phyloP scores from a whole-genome alignment of 208 protist genomes.

The Leishmania tropica region DNA sequence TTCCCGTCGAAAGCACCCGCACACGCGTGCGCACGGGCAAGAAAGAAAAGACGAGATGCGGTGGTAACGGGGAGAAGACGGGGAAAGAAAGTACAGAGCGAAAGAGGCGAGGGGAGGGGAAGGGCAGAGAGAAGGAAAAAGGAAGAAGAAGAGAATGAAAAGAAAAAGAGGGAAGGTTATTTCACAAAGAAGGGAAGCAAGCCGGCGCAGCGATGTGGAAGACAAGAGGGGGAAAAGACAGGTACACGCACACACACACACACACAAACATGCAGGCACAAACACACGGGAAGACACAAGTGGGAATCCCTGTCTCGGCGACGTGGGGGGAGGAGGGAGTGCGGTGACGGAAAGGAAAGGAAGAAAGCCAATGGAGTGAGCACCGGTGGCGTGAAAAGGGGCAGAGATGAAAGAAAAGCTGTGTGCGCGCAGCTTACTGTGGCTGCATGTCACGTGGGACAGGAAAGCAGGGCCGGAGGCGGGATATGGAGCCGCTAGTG shows the following conservation, averaged over 20 bases:
- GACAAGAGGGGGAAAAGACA: not conserved
- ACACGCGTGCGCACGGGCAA: no score
- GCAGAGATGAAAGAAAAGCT: constrained; percentile 10
- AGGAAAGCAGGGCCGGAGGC: not conserved
- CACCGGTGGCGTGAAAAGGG: not conserved
- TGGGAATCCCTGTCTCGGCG: not conserved
- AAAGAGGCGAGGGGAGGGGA: not conserved
- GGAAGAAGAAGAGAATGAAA: not conserved
- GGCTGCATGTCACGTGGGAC: not conserved
- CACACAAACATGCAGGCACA: not conserved
- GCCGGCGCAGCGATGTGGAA: not conserved
- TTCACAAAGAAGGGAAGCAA: not conserved
- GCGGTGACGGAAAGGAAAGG: not conserved
- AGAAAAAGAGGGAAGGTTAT: constrained; percentile 7
- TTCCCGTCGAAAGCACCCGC: no score
- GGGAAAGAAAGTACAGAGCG: not conserved
- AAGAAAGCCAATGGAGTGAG: not conserved
- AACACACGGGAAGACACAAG: not conserved
- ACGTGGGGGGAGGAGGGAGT: not conserved
- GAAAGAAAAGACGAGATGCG: not conserved
- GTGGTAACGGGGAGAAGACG: not conserved
- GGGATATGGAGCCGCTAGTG: not conserved
- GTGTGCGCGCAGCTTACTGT: not conserved
- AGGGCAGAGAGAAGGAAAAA: not conserved
- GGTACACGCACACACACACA: not conserved